phyloP scores from a whole-genome alignment of 2,329 filamentous ascomycete species.

The Fusarium metavorans region DNA sequence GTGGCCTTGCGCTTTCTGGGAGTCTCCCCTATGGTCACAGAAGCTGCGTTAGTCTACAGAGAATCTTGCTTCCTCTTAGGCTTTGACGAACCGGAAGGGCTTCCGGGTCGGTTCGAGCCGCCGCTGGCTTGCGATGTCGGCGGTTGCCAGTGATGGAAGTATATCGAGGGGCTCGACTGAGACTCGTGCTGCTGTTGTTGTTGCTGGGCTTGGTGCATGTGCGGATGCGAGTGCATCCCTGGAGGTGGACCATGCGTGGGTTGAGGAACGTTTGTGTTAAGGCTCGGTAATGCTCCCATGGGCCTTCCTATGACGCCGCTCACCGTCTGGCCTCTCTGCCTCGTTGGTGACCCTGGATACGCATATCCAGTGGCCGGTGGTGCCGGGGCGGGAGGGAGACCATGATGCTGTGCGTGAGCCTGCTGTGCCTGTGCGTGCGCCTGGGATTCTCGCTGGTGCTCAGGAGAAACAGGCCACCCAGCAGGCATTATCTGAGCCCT shows the following conservation, averaged over 20 bases:
- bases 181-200: conserved; percentile 69
- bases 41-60: conserved; percentile 54
- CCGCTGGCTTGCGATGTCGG: conserved; percentile 74
- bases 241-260: conserved; percentile 43
- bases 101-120: conserved; percentile 74
- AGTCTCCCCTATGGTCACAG: conserved; percentile 73
- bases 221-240: conserved; percentile 57
- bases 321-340: conserved; percentile 63
- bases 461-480: conserved; percentile 64
- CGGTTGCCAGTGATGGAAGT: conserved; percentile 94
- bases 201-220: conserved; percentile 66
- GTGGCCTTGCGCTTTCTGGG: conserved; percentile 88
- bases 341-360: conserved; percentile 63
- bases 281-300: conserved; percentile 54
- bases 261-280: conserved; percentile 60
- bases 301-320: conserved; percentile 55
- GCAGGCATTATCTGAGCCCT: conserved; percentile 64
- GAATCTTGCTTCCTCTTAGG: conserved; percentile 61
- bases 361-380: conserved; percentile 55
- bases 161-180: conserved; percentile 77
- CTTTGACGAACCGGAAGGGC: conserved; percentile 79
- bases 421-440: conserved; percentile 57
- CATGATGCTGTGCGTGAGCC: conserved; percentile 56
- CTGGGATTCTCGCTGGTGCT: conserved; percentile 66
- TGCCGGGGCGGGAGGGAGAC: conserved; percentile 50